Conservation (phyloP, 2,329 filamentous ascomycete genomes). For the Claviceps sp. region DNA sequence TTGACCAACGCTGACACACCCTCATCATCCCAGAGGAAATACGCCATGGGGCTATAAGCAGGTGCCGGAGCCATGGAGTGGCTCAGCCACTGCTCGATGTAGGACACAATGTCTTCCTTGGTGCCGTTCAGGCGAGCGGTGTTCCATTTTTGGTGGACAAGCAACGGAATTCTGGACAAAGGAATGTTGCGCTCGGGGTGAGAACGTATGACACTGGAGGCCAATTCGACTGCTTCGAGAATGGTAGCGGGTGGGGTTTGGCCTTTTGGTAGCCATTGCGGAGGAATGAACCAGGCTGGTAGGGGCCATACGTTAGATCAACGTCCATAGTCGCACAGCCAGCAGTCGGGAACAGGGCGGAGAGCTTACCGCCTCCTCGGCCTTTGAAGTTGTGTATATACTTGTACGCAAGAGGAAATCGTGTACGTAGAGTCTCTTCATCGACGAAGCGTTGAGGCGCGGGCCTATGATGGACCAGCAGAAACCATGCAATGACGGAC, state of each 20-base stretch:
- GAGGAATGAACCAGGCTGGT: constrained; percentile 2
- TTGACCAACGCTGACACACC: constrained; percentile 2
- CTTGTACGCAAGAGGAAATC: background rate
- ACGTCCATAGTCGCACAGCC: background rate
- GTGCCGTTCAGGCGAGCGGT: constrained; percentile 1
- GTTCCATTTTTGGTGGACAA: constrained; percentile 4
- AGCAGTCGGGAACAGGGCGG: too few relatives aligned
- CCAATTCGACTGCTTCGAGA: constrained; percentile 2
- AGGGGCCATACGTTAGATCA: background rate
- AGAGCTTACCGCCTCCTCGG: background rate
- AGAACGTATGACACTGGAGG: background rate
- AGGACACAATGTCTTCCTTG: background rate
- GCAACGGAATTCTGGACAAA: background rate
- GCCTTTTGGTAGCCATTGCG: background rate
- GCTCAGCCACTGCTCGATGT: background rate
- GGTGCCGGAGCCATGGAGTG: background rate
- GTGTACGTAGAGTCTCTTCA: background rate
- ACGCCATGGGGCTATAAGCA: constrained; percentile 1
- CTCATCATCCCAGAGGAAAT: constrained; percentile 4
- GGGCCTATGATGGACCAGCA: background rate
- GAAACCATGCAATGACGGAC: background rate
- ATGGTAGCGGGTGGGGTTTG: background rate
- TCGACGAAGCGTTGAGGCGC: background rate
- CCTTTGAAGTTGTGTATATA: background rate
- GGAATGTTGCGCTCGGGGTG: constrained; percentile 1